phyloP scores from a whole-genome alignment of 805 yeast species.

The Starmerella apis region DNA sequence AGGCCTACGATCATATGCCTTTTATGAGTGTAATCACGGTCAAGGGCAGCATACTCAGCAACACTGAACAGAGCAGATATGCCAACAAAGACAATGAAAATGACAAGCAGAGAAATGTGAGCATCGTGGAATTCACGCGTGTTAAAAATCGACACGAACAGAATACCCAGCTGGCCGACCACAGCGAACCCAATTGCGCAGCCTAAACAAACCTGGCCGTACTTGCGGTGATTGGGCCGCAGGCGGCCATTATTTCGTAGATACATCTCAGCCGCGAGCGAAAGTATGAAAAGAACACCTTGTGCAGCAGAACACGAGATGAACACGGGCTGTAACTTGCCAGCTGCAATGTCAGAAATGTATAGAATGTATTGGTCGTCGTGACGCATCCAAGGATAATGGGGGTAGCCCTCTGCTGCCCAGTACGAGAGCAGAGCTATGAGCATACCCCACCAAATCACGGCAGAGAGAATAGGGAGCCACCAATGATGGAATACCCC shows the following conservation, averaged over 20 bases:
- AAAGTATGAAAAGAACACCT: conserved; percentile 59
- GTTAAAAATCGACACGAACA: conserved; percentile 64
- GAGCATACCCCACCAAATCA: conserved; percentile 88
- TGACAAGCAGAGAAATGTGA: conserved; percentile 52
- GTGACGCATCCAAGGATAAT: conserved; percentile 44
- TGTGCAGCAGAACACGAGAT: conserved; percentile 69
- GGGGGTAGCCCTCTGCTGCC: conserved; percentile 72
- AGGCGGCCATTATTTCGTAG: conserved; percentile 50
- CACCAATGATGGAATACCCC: conserved; percentile 31
- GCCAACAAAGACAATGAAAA: conserved; percentile 61
- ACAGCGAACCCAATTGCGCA: conserved; percentile 40
- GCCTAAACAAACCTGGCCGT: conserved; percentile 37
- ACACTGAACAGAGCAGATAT: conserved; percentile 40
- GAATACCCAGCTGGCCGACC: conserved; percentile 60
- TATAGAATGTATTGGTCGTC: conserved; percentile 44
- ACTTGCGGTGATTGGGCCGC: conserved; percentile 40
- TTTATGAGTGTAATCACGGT: conserved; percentile 33
- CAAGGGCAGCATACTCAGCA: conserved; percentile 40
- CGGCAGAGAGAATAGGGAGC: conserved; percentile 54
- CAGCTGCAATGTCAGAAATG: conserved; percentile 81
- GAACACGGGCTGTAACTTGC: conserved; percentile 73
- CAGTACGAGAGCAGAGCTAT: conserved; percentile 67
- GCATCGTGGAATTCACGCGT: conserved; percentile 47
- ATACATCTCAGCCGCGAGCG: conserved; percentile 51
- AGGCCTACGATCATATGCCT: conserved; percentile 33